A percentile compares a stretch with the other conserved stretches of the same genome.
Evolutionary conservation across 2,329 filamentous ascomycete species (phyloP).

Genomic region (Venturia carpophila): DNA sequence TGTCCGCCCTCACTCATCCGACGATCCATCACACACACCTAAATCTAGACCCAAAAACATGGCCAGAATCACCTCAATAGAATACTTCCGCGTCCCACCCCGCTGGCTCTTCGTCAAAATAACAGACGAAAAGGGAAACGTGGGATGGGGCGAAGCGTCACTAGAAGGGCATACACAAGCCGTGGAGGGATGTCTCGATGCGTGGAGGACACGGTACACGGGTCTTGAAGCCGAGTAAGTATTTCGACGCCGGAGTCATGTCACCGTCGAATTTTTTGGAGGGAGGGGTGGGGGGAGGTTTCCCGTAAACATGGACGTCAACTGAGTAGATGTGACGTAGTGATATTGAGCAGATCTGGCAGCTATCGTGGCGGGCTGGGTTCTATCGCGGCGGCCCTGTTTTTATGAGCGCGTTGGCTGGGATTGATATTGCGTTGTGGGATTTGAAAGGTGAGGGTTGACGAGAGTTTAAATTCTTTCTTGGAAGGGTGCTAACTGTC

Average conservation of each 20-base stretch:
- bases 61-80: constrained; percentile 49
- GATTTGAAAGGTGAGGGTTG: constrained; percentile 55
- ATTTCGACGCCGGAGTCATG: constrained; percentile 28
- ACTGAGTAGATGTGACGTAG: not conserved
- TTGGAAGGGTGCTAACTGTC: not conserved
- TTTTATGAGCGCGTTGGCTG: constrained; percentile 70
- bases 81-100: constrained; percentile 48
- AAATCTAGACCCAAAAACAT: constrained; percentile 31
- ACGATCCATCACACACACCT: too few relatives aligned
- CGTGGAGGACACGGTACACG: constrained; percentile 53
- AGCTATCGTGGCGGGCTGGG: constrained; percentile 54
- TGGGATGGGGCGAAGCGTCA: constrained; percentile 68
- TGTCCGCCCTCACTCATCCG: too few relatives aligned
- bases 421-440: constrained; percentile 74
- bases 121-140: constrained; percentile 54
- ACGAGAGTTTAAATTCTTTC: constrained; percentile 27
- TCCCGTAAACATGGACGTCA: too few relatives aligned
- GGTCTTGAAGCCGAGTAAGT: constrained; percentile 63
- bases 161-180: constrained; percentile 67
- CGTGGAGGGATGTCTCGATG: constrained; percentile 65
- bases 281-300: too few relatives aligned
- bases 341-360: constrained; percentile 64
- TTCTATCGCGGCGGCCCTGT: constrained; percentile 75
- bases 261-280: too few relatives aligned
- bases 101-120: constrained; percentile 75